These are phyloP conservation scores for Myxozyma mucilagina DNA, from an alignment of 805 yeast genomes.

Conservation along the genomic window DNA sequence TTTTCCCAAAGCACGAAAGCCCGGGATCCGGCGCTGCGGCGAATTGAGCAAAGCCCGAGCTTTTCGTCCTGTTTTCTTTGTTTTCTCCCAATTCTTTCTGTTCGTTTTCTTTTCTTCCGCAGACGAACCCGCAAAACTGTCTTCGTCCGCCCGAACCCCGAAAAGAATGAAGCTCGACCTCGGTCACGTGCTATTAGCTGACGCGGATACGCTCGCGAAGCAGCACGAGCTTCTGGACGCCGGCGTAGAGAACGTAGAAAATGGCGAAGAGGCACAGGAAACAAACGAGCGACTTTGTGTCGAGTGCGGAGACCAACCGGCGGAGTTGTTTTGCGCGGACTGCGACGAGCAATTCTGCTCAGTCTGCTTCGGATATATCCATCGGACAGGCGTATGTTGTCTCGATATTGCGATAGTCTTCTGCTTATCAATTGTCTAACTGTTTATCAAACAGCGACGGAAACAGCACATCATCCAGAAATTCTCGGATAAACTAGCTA, in stretches of 20 bases:
- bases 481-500: conserved; percentile 31
- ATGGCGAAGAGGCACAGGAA: conserved; percentile 8
- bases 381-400: conserved; percentile 56
- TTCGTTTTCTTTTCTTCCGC: neutral
- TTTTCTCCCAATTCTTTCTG: too few relatives aligned
- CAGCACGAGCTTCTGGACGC: conserved; percentile 20
- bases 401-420: neutral
- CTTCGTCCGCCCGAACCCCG: conserved; percentile 1
- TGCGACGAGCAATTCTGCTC: conserved; percentile 70
- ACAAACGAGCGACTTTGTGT: conserved; percentile 49
- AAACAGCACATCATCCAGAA: conserved; percentile 47
- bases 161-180: conserved; percentile 24
- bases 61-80: too few relatives aligned
- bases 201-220: conserved; percentile 16
- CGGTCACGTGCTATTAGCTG: conserved; percentile 21
- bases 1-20: too few relatives aligned
- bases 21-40: too few relatives aligned
- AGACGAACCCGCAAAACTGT: neutral
- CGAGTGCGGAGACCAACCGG: conserved; percentile 74
- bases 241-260: neutral
- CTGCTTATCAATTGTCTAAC: neutral
- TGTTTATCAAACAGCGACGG: conserved; percentile 41
- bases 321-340: conserved; percentile 58
- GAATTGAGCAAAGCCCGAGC: too few relatives aligned
- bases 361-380: conserved; percentile 68